A percentile compares a stretch with the other conserved stretches of the same genome.
These are phyloP conservation scores for Lodderomyces parapsilosis DNA, from an alignment of 1,139 yeast genomes.

Conservation along the genomic window DNA sequence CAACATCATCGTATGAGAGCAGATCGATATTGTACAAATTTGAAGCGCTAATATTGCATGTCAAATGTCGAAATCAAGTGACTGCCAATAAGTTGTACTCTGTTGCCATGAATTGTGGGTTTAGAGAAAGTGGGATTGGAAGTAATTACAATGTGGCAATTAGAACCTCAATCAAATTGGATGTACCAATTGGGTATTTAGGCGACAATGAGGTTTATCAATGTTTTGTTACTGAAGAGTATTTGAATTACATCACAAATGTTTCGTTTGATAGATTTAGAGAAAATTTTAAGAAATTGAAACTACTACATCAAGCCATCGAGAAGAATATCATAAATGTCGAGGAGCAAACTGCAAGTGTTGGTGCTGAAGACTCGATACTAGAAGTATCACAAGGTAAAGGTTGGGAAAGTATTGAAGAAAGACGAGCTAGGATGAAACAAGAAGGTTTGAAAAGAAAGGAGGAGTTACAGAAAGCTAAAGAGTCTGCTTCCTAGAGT, in stretches of 20 bases:
- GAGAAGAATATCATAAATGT: conserved; percentile 21
- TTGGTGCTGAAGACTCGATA: background rate
- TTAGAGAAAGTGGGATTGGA: conserved; percentile 85
- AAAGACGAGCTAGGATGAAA: conserved; percentile 58
- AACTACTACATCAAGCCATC: conserved; percentile 45
- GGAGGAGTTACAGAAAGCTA: conserved; percentile 9
- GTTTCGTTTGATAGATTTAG: conserved; percentile 57
- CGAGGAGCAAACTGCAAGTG: conserved; percentile 7
- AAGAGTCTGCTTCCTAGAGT: background rate
- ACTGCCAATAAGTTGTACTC: conserved; percentile 64
- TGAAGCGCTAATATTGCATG: conserved; percentile 83
- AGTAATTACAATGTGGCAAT: conserved; percentile 77
- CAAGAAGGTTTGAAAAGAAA: conserved; percentile 58
- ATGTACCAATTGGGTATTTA: conserved; percentile 65
- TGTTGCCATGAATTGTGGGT: conserved; percentile 80
- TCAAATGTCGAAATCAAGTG: conserved; percentile 63
- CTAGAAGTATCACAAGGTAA: conserved; percentile 8
- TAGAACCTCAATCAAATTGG: conserved; percentile 67
- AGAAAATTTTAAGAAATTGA: conserved; percentile 60
- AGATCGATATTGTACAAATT: conserved; percentile 71
- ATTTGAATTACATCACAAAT: conserved; percentile 47
- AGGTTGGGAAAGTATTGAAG: conserved; percentile 41
- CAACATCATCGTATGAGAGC: conserved; percentile 19
- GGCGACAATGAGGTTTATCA: conserved; percentile 32
- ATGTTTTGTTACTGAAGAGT: conserved; percentile 48